These are phyloP conservation scores for Nakazawaea wickerhamii DNA, from an alignment of 805 yeast genomes.

Conservation along the genomic window DNA sequence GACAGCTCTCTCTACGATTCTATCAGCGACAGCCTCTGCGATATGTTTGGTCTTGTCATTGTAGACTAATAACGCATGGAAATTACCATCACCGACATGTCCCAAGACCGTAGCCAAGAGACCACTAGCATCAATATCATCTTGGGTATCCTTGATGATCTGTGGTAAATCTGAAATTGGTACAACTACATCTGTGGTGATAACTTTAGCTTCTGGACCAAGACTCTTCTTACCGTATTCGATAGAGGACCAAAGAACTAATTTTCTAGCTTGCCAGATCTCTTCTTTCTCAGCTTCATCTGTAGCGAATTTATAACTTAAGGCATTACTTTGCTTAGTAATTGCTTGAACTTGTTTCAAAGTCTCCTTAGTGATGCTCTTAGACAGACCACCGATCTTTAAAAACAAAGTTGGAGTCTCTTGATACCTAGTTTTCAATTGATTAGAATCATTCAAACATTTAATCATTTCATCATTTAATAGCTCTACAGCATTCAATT, in stretches of 20 bases:
- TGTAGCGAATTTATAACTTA: constrained; percentile 49
- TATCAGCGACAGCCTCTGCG: constrained; percentile 28
- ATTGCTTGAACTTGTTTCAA: constrained; percentile 40
- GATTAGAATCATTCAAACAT: constrained; percentile 44
- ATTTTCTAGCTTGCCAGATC: constrained; percentile 64
- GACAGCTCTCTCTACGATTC: constrained; percentile 26
- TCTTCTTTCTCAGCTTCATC: constrained; percentile 52
- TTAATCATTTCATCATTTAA: constrained; percentile 59
- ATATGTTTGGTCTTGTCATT: constrained; percentile 32
- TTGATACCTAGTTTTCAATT: constrained; percentile 43
- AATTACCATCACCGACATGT: constrained; percentile 72
- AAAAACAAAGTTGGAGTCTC: constrained; percentile 57
- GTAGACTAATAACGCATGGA: constrained; percentile 54
- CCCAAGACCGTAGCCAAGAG: constrained; percentile 49
- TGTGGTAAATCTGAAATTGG: constrained; percentile 55
- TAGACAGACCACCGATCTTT: constrained; percentile 41
- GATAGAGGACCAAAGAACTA: constrained; percentile 49
- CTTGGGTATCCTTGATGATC: constrained; percentile 48
- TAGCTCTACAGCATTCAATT: constrained; percentile 64
- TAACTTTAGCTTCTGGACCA: constrained; percentile 47
- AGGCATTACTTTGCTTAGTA: constrained; percentile 39
- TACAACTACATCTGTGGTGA: constrained; percentile 72
- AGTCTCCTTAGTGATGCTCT: constrained; percentile 34
- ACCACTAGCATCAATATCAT: constrained; percentile 42
- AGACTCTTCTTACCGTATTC: constrained; percentile 45